These are phyloP conservation scores for Syncephalastrum racemosum DNA, from an alignment of 371 early-diverging fungal genomes.

Conservation along the genomic window DNA sequence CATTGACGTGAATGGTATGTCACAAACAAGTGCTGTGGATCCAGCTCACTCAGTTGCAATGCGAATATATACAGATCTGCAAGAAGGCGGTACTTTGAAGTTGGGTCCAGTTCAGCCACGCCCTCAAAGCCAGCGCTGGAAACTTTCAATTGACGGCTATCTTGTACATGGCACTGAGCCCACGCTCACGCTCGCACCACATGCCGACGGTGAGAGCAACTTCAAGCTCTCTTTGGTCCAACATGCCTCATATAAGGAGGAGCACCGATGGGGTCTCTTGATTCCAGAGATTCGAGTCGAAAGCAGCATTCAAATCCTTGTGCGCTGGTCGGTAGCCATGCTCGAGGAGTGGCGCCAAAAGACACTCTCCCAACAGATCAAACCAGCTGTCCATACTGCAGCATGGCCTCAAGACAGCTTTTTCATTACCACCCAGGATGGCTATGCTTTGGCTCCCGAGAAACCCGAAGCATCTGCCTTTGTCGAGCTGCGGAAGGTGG, in stretches of 20 bases:
- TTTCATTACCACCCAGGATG: constrained; percentile 22
- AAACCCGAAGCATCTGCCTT: constrained; percentile 21
- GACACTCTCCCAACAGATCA: neutral
- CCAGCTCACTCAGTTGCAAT: neutral
- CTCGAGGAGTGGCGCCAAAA: constrained; percentile 25
- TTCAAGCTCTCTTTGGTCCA: constrained; percentile 8
- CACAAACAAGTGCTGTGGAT: neutral
- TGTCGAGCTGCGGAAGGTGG: constrained; percentile 11
- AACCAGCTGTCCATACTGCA: constrained; percentile 17
- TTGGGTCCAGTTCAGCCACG: constrained; percentile 20
- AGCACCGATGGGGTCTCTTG: constrained; percentile 27
- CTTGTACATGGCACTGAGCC: constrained; percentile 20
- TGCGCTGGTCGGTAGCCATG: constrained; percentile 17
- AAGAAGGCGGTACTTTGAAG: constrained; percentile 20
- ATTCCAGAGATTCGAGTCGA: constrained; percentile 18
- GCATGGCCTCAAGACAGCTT: constrained; percentile 25
- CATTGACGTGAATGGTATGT: constrained; percentile 37
- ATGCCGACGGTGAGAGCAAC: constrained; percentile 7
- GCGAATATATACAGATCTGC: constrained; percentile 12
- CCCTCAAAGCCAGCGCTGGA: constrained; percentile 29
- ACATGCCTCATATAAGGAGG: constrained; percentile 12
- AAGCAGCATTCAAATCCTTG: constrained; percentile 14
- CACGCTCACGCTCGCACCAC: constrained; percentile 15
- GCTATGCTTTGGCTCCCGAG: constrained; percentile 29
- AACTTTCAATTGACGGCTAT: constrained; percentile 26